phyloP scores from a whole-genome alignment of 1,284 basidiomycete species.

The Cutaneotrichosporon cyanovorans region DNA sequence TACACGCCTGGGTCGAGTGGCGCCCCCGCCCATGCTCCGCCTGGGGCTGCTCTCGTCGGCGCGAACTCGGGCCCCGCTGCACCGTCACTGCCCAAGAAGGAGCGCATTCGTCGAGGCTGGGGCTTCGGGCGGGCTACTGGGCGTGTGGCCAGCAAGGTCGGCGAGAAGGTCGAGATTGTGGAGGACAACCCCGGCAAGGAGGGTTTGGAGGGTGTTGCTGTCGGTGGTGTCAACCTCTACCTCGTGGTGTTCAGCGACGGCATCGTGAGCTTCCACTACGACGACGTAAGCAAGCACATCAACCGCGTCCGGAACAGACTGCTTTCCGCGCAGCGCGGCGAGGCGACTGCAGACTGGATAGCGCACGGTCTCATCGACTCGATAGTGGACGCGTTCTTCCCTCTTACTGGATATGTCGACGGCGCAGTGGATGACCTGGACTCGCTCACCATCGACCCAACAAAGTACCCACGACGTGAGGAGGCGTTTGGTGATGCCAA shows the following conservation, averaged over 20 bases:
- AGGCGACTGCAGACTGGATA: slow-evolving; percentile 66
- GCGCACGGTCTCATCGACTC: slow-evolving; percentile 89
- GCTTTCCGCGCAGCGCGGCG: slow-evolving; percentile 23
- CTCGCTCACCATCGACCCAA: slow-evolving; percentile 53
- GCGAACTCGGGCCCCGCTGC: background rate
- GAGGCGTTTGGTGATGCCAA: background rate
- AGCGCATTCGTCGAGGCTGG: slow-evolving; percentile 30
- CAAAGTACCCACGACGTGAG: slow-evolving; percentile 12
- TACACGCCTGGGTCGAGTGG: slow-evolving; percentile 46
- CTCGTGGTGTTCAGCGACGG: slow-evolving; percentile 80
- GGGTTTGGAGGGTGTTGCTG: slow-evolving; percentile 53
- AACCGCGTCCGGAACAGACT: slow-evolving; percentile 69
- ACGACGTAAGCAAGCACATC: slow-evolving; percentile 80
- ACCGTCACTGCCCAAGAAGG: slow-evolving; percentile 12
- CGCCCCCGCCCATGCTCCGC: background rate
- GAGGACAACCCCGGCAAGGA: slow-evolving; percentile 53
- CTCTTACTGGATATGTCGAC: slow-evolving; percentile 74
- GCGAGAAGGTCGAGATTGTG: slow-evolving; percentile 52
- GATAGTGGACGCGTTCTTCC: slow-evolving; percentile 90
- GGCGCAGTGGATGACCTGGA: slow-evolving; percentile 74
- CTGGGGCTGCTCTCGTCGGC: background rate
- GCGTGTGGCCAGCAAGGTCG: slow-evolving; percentile 23
- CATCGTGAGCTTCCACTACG: slow-evolving; percentile 86
- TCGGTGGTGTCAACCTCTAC: slow-evolving; percentile 80
- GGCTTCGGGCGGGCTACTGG: slow-evolving; percentile 34